Base-by-base conservation (phyloP, 139 green algal genomes). In the Chlorokybus atmophyticus region DNA sequence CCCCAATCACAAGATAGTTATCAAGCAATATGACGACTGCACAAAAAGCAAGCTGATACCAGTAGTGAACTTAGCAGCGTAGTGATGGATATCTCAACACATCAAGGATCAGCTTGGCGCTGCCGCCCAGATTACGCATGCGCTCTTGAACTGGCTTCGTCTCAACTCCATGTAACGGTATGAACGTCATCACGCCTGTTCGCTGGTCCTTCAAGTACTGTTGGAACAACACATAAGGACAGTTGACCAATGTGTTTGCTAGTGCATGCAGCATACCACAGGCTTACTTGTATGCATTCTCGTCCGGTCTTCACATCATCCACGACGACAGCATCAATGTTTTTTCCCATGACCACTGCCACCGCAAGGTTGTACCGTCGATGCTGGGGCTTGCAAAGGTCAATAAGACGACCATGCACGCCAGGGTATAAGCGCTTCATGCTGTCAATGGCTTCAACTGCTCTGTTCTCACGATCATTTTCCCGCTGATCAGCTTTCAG, bases 271-370 rank as follows among this genome's bases (percentile, higher is more conserved):
- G n/a, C 19, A 47, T 47, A 19, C 39, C 19, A 19, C 52, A 8
- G 5, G 29, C 21, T 59, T 56, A 70, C 62, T 55, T 70, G 62
- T 39, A 94, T 88, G 67, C 83, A 91, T 6, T 75, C 55, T 44
- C 83, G 83, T 19, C 75, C 88, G 7, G 79, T 82, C 10, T 62
- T 67, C 40, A 78, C 72, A 41, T 75, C 82, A 29, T 93, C 82
- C 30, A 93, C 82, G 21, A 96, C 71, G 32, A 98, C 71, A 4
- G 70, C 76, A 73, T 98, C 90, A 63, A 95, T 81, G 54, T 95
- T 66, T 2, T 63, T 67, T 23, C 83, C 85, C 73, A 95, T 76
- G 31, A 77, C 82, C 44, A 94, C 83, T 4, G 81, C 70, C 48
- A 96, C 58, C 2, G 89, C 90, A 52, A 94, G 52, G 52, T 87